Conservation (phyloP, 2,329 filamentous ascomycete genomes). For the Ophiostoma himal-ulmi region DNA sequence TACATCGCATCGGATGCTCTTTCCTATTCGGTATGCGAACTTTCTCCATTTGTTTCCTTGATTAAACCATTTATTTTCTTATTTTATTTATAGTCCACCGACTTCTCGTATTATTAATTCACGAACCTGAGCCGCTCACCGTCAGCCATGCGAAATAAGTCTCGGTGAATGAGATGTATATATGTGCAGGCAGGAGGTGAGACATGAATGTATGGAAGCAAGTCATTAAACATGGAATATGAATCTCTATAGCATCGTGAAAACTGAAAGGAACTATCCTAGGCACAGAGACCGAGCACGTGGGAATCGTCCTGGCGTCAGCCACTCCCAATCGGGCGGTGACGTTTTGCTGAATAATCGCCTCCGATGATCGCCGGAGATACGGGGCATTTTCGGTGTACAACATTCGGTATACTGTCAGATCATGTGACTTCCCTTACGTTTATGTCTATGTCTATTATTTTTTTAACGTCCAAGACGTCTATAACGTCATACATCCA, state of each 20-base stretch:
- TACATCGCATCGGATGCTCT: not conserved
- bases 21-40: not conserved
- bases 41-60: not conserved
- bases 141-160: not conserved
- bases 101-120: conserved; percentile 2
- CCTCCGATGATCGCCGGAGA: not conserved
- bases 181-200: too few relatives aligned
- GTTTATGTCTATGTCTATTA: not conserved
- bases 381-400: conserved; percentile 1
- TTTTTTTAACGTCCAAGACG: not conserved
- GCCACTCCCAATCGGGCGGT: not conserved
- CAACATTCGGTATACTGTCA: too few relatives aligned
- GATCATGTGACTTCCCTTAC: not conserved
- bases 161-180: not conserved
- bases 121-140: not conserved
- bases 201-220: not conserved
- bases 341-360: conserved; percentile 8
- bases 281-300: not conserved
- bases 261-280: not conserved
- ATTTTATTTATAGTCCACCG: not conserved
- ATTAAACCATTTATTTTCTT: not conserved
- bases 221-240: not conserved
- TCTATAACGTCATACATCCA: not conserved
- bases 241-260: not conserved
- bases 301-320: not conserved